Evolutionary conservation across 2,329 filamentous ascomycete species (phyloP).

Genomic region (Neopestalotiopsis sp.): DNA sequence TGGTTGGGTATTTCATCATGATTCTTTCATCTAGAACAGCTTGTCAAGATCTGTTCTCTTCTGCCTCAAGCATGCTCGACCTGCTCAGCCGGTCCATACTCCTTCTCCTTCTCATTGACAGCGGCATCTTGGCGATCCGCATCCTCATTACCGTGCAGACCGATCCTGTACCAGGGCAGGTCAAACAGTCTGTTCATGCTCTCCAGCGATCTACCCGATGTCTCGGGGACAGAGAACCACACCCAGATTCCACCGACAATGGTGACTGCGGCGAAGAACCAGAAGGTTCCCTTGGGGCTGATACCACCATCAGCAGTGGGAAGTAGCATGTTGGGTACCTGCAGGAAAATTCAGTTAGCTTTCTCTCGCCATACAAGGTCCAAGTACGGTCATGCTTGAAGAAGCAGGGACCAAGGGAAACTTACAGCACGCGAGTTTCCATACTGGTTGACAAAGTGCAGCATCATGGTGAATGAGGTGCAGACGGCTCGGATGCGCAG

Average conservation of each 20-base stretch:
- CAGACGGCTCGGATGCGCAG: constrained; percentile 74
- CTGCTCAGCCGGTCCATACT: constrained; percentile 28
- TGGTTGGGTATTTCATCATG: no score
- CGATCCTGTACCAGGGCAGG: constrained; percentile 77
- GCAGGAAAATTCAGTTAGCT: not conserved
- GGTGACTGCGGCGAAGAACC: constrained; percentile 72
- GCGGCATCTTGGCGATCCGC: constrained; percentile 52
- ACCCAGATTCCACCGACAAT: constrained; percentile 70
- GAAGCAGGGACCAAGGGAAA: not conserved
- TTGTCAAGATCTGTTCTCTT: not conserved
- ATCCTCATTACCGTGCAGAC: constrained; percentile 58
- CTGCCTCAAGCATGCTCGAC: not conserved
- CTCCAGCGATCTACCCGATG: constrained; percentile 64
- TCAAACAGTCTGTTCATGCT: constrained; percentile 73
- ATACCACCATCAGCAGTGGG: constrained; percentile 49
- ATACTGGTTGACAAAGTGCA: constrained; percentile 82
- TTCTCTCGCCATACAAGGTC: not conserved
- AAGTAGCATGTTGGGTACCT: constrained; percentile 73
- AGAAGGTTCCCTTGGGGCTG: constrained; percentile 71
- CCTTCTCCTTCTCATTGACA: constrained; percentile 49
- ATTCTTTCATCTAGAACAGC: no score
- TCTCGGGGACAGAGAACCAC: constrained; percentile 73
- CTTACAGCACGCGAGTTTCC: constrained; percentile 71
- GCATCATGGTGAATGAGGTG: constrained; percentile 75
- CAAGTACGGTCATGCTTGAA: no score